Conservation (phyloP, 768 basidiomycete species). For the Rhodotorula sphaerocarpa region DNA sequence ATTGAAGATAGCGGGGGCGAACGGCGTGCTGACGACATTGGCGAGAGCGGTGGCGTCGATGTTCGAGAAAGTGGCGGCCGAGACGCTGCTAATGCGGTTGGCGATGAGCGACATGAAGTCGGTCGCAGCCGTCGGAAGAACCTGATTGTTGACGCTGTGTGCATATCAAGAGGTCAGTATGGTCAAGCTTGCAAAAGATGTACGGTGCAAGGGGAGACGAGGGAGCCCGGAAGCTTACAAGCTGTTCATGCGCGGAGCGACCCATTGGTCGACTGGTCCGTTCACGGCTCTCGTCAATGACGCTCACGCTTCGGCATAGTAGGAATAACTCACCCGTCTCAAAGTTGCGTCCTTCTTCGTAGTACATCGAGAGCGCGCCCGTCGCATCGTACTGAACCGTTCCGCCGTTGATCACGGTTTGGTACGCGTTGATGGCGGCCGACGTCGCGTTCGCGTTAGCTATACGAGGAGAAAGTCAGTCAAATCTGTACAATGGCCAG, state of each 20-base stretch:
- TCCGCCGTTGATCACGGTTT: not conserved
- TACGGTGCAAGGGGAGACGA: not conserved
- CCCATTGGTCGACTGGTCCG: slow-evolving; percentile 13
- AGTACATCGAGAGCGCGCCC: slow-evolving; percentile 10
- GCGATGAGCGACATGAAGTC: slow-evolving; percentile 1
- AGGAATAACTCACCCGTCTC: slow-evolving; percentile 14
- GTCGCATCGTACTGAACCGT: not conserved
- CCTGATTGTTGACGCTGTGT: slow-evolving; percentile 2
- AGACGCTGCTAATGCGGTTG: not conserved
- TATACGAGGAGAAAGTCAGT: not conserved
- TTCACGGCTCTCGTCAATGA: too few species aligned
- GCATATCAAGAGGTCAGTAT: too few species aligned
- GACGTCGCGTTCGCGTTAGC: slow-evolving; percentile 25
- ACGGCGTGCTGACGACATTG: slow-evolving; percentile 35
- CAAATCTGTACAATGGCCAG: too few species aligned
- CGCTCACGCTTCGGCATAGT: too few species aligned
- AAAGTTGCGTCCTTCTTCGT: slow-evolving; percentile 19
- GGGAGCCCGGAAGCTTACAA: too few species aligned
- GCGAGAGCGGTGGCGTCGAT: slow-evolving; percentile 9
- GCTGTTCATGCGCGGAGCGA: slow-evolving; percentile 10
- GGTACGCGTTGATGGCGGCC: slow-evolving; percentile 1
- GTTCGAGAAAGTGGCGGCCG: not conserved
- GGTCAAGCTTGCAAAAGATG: not conserved
- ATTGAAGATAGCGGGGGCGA: slow-evolving; percentile 40
- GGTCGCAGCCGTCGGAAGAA: not conserved